Percentiles rank a stretch among this genome's conserved stretches.
Conservation (phyloP, 768 basidiomycete genomes). For the Neoboletus brunneissimus region DNA sequence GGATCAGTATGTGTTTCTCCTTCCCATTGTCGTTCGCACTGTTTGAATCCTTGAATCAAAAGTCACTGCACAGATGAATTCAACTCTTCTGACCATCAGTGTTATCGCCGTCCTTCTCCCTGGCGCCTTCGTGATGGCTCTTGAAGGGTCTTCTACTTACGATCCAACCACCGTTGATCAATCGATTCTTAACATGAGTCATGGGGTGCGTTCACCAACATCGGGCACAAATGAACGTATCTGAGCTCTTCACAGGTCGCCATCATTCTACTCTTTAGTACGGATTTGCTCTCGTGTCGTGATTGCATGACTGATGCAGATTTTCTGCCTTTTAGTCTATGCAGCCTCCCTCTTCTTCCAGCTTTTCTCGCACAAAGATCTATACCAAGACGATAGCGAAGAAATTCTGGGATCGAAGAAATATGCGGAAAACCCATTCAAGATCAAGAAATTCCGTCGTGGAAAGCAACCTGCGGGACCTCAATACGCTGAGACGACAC, state of each 20-base stretch:
- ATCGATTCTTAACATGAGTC: constrained; percentile 69
- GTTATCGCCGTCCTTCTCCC: constrained; percentile 76
- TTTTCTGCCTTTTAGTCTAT: constrained; percentile 50
- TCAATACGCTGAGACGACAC: not conserved
- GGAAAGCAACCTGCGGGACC: constrained; percentile 6
- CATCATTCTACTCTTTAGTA: constrained; percentile 73
- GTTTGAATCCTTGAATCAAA: not conserved
- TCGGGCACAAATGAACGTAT: not conserved
- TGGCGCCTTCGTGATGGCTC: constrained; percentile 69
- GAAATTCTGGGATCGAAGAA: constrained; percentile 37
- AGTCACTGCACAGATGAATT: constrained; percentile 74
- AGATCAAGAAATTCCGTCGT: constrained; percentile 8
- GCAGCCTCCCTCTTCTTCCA: constrained; percentile 74
- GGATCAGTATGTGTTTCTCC: constrained; percentile 48
- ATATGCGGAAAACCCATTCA: constrained; percentile 44
- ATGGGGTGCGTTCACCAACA: constrained; percentile 49
- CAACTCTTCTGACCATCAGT: constrained; percentile 69
- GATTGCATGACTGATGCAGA: not conserved
- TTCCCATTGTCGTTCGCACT: not conserved
- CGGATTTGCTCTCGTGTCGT: constrained; percentile 16
- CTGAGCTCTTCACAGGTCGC: constrained; percentile 50
- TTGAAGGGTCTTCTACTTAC: constrained; percentile 26
- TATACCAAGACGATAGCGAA: constrained; percentile 29
- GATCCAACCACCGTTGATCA: constrained; percentile 32
- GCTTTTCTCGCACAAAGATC: constrained; percentile 69